Conservation (phyloP, 768 basidiomycete genomes). For the Rhizopogon vinicolor region DNA sequence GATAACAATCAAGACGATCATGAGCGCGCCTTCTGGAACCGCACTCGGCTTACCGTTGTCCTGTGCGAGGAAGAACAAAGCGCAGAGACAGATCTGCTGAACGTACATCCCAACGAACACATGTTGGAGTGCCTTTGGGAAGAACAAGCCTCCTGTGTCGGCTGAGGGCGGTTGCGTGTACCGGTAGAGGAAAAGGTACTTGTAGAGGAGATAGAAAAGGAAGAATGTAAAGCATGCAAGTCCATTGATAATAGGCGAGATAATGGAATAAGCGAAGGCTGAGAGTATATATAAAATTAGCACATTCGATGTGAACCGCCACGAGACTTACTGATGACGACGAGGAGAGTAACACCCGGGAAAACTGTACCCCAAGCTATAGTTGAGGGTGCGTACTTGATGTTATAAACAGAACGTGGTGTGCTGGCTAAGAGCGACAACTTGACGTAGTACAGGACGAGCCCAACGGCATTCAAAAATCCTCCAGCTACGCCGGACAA, state of each 20-base stretch:
- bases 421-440: conserved; percentile 84
- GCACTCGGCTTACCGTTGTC: conserved; percentile 54
- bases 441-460: conserved; percentile 89
- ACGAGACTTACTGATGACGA: conserved; percentile 66
- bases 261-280: conserved; percentile 81
- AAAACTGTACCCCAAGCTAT: conserved; percentile 77
- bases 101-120: conserved; percentile 93
- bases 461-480: conserved; percentile 71
- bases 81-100: conserved; percentile 78
- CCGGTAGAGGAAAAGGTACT: conserved; percentile 81
- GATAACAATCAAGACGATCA: conserved; percentile 78
- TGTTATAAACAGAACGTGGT: conserved; percentile 76
- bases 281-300: neutral
- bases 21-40: conserved; percentile 71
- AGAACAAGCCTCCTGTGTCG: conserved; percentile 93
- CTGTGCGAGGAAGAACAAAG: conserved; percentile 85
- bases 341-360: conserved; percentile 69
- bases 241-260: conserved; percentile 92
- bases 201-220: conserved; percentile 78
- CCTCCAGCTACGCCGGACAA: conserved; percentile 75
- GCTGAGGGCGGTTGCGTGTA: conserved; percentile 60
- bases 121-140: conserved; percentile 91
- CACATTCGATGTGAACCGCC: neutral
- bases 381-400: conserved; percentile 69
- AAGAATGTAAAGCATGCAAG: conserved; percentile 81